A percentile compares a stretch with the other conserved stretches of the same genome.
phyloP scores from a whole-genome alignment of 306 rosid genomes.

The Sicyos edulis region DNA sequence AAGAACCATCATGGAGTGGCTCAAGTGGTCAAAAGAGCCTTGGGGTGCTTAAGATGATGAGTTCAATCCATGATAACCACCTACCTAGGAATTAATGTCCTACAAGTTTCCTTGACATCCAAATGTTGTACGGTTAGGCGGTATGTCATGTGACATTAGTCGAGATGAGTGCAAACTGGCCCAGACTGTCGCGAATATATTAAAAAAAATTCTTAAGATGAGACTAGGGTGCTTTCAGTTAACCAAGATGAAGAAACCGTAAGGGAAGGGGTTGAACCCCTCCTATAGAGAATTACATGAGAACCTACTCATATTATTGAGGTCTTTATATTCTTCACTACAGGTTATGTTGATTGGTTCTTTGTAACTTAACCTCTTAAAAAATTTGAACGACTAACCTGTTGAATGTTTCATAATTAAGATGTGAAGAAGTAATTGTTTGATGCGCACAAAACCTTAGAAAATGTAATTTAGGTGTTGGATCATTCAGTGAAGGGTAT shows the following conservation, averaged over 20 bases:
- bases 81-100: too few relatives aligned
- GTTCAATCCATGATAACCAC: too few relatives aligned
- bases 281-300: background rate
- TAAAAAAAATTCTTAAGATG: background rate
- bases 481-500: background rate
- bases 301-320: background rate
- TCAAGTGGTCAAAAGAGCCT: too few relatives aligned
- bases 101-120: too few relatives aligned
- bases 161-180: too few relatives aligned
- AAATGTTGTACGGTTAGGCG: too few relatives aligned
- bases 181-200: too few relatives aligned
- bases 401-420: background rate
- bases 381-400: background rate
- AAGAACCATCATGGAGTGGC: too few relatives aligned
- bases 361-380: constrained; percentile 2
- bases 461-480: constrained; percentile 2
- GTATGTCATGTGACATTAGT: too few relatives aligned
- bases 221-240: background rate
- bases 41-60: too few relatives aligned
- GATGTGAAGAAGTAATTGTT: background rate
- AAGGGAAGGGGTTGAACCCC: background rate
- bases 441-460: background rate
- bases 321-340: background rate
- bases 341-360: background rate
- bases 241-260: background rate